Evolutionary conservation across 768 basidiomycete genomes (phyloP), one percentile per base, ranked within the genome.

Genomic region (Rhizopogon vesiculosus): DNA sequence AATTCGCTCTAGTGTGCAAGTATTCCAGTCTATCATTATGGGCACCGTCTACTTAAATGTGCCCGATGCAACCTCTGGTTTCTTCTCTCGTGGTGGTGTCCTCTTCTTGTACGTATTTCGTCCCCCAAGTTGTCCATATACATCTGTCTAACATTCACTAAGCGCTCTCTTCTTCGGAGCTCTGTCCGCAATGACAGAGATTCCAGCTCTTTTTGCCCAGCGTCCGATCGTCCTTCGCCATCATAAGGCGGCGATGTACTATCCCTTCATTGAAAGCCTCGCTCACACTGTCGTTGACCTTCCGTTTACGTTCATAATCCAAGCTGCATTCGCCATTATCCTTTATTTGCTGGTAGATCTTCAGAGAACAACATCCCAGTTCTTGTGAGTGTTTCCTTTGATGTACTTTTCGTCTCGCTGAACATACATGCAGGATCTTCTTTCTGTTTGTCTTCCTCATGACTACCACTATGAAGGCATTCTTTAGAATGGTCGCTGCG

Each of bases 71-170:
- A 82, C 93, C 6, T 78, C 80, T 42, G 93, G 93, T 33, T 90
- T 87, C 0, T 97, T 97, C 72, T 93, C 92, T 25, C 83, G 93
- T 59, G 91, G 91, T 45, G 79, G 89, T 70, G 83, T 93, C 31
- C 80, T 95, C 51, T 93, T 94, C 67, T 70, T 78, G 40, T 83
- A 83, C 15, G 68, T 91, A 56, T 68, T 93, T 35, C 29, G 1
- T 15, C 3, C 16, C 15, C 2, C 2, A 3, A 0, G 2, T 5
- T 39, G 4, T 7, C 42, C n/a, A n/a, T 45, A 54, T 53, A 8
- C 19, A 38, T n/a, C 13, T 0, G 15, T 29, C 40, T 22, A 1
- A 38, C 15, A 8, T 7, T 8, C 16, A 5, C 9, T 10, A 49
- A 86, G 85, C 51, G 67, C 85, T 2, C 66, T 86, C 5, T 75